phyloP scores from a whole-genome alignment of 129 eudicot genomes.

The Daucus carota region DH1_v3.0 NC_030385.2:15852501-15853000 shows the following conservation, averaged over 20 bases:
- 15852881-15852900: background rate
- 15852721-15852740: background rate
- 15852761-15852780: no score
- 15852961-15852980: background rate
- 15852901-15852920: background rate
- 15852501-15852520: no score
- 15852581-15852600: background rate
- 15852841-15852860: background rate
- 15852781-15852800: no score
- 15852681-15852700: background rate
- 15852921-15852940: background rate
- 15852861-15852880: background rate
- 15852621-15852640: background rate
- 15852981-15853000: background rate
- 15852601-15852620: background rate
- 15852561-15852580: background rate
- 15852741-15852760: background rate
- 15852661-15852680: background rate
- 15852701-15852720: background rate
- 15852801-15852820: no score
- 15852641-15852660: no score
- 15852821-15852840: background rate
- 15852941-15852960: background rate
- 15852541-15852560: no score
- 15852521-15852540: no score